A percentile compares a stretch with the other conserved stretches of the same genome.
phyloP scores from a whole-genome alignment of 805 yeast genomes.

The Yamadazyma paraphyllophila region DNA sequence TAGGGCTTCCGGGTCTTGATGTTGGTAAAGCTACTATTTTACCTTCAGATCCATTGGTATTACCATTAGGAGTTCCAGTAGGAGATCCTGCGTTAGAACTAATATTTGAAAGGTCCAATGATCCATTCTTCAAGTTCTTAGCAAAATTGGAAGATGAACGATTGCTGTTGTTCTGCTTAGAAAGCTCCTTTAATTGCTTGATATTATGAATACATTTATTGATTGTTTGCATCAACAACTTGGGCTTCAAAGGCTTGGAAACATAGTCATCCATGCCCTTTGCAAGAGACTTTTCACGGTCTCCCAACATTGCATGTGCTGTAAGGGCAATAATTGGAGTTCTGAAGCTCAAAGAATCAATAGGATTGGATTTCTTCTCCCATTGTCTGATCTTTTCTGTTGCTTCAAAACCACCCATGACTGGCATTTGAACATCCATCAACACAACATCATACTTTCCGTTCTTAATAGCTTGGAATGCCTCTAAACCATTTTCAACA shows the following conservation, averaged over 20 bases:
- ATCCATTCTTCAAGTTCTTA: slow-evolving; percentile 38
- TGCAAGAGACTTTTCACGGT: slow-evolving; percentile 78
- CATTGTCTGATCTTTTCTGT: slow-evolving; percentile 83
- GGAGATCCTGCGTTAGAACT: slow-evolving; percentile 10
- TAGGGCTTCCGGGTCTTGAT: slow-evolving; percentile 21
- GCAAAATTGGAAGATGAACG: slow-evolving; percentile 47
- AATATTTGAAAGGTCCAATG: slow-evolving; percentile 20
- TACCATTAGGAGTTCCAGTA: slow-evolving; percentile 10
- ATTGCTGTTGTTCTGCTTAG: slow-evolving; percentile 46
- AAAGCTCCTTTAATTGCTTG: slow-evolving; percentile 57
- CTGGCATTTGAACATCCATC: slow-evolving; percentile 96
- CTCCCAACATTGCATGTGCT: slow-evolving; percentile 94
- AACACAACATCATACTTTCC: slow-evolving; percentile 74
- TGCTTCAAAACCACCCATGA: slow-evolving; percentile 93
- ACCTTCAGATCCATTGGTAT: neutral
- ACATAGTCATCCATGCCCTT: slow-evolving; percentile 93
- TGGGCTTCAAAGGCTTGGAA: slow-evolving; percentile 84
- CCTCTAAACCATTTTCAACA: slow-evolving; percentile 83
- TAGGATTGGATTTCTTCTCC: slow-evolving; percentile 78
- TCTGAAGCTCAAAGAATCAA: slow-evolving; percentile 64
- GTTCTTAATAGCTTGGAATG: slow-evolving; percentile 69
- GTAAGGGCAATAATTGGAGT: slow-evolving; percentile 89
- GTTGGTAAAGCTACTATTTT: slow-evolving; percentile 7
- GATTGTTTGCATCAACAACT: slow-evolving; percentile 77
- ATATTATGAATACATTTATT: slow-evolving; percentile 76